Evolutionary conservation across 2,329 filamentous ascomycete genomes (phyloP).

Genomic region (Aspergillus hortae): DNA sequence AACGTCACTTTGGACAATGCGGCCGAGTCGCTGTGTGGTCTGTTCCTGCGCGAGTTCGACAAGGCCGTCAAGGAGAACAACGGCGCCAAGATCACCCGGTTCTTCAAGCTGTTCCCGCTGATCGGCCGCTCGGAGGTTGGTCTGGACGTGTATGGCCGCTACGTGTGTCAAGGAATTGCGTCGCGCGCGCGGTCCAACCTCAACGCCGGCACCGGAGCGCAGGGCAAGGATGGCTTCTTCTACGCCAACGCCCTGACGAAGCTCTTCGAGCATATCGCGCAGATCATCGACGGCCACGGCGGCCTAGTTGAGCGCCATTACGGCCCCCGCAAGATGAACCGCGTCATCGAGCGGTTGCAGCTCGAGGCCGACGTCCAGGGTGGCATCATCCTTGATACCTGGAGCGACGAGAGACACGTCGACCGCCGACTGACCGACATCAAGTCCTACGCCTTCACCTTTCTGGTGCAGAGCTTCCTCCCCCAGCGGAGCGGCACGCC

Average conservation of each 20-base stretch:
- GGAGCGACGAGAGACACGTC: slow-evolving; percentile 83
- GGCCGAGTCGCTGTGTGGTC: slow-evolving; percentile 79
- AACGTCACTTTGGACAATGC: slow-evolving; percentile 82
- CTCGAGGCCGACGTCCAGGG: slow-evolving; percentile 94
- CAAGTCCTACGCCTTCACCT: slow-evolving; percentile 97
- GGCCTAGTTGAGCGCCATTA: slow-evolving; percentile 92
- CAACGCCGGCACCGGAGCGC: slow-evolving; percentile 62
- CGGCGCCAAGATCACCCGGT: slow-evolving; percentile 83
- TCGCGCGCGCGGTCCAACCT: slow-evolving; percentile 76
- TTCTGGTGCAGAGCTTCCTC: slow-evolving; percentile 90
- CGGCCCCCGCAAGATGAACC: slow-evolving; percentile 86
- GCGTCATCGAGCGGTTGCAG: slow-evolving; percentile 88
- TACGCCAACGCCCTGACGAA: slow-evolving; percentile 88
- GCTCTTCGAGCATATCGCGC: slow-evolving; percentile 94
- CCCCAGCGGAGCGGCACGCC: slow-evolving; percentile 65
- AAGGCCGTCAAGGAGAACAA: slow-evolving; percentile 85
- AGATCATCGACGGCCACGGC: slow-evolving; percentile 91
- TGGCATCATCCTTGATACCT: slow-evolving; percentile 91
- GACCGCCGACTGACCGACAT: slow-evolving; percentile 88
- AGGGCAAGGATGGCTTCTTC: slow-evolving; percentile 75
- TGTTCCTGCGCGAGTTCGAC: slow-evolving; percentile 94
- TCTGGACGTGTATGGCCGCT: slow-evolving; percentile 89
- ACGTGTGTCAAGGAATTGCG: slow-evolving; percentile 93
- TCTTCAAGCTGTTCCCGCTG: slow-evolving; percentile 96
- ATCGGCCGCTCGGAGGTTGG: slow-evolving; percentile 87